Conservation (phyloP, 2,329 filamentous ascomycete genomes). For the Pseudocercospora eumusae region DNA sequence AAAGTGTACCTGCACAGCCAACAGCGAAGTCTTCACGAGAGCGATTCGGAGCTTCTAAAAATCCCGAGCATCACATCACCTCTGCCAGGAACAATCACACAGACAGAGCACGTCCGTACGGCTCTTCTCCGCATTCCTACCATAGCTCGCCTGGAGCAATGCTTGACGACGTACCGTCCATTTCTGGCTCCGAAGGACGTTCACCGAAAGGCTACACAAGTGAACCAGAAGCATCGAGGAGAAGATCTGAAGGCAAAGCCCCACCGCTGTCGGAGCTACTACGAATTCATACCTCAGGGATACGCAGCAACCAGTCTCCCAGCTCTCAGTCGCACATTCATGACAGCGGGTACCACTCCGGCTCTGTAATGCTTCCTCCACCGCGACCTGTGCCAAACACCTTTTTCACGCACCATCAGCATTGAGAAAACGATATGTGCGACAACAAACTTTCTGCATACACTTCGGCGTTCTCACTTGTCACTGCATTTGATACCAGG, state of each 20-base stretch:
- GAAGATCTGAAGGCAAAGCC: background rate
- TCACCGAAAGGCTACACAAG: conserved; percentile 16
- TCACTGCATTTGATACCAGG: conserved; percentile 1
- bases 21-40: background rate
- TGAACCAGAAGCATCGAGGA: conserved; percentile 14
- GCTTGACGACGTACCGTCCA: conserved; percentile 13
- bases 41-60: background rate
- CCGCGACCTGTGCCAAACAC: background rate
- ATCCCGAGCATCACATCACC: background rate
- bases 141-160: conserved; percentile 12
- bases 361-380: conserved; percentile 6
- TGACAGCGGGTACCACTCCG: conserved; percentile 4
- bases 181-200: conserved; percentile 6
- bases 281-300: background rate
- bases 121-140: conserved; percentile 15
- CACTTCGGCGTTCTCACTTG: background rate
- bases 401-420: background rate
- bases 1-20: background rate
- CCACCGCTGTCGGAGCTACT: conserved; percentile 3
- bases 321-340: background rate
- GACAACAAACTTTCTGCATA: background rate
- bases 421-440: background rate
- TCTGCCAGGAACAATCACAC: background rate
- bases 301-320: background rate
- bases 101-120: background rate